Percentiles rank a stretch among this genome's conserved stretches.
These are phyloP conservation scores for Neonectria faginata DNA, from an alignment of 2,329 filamentous ascomycete genomes.

Conservation along the genomic window DNA sequence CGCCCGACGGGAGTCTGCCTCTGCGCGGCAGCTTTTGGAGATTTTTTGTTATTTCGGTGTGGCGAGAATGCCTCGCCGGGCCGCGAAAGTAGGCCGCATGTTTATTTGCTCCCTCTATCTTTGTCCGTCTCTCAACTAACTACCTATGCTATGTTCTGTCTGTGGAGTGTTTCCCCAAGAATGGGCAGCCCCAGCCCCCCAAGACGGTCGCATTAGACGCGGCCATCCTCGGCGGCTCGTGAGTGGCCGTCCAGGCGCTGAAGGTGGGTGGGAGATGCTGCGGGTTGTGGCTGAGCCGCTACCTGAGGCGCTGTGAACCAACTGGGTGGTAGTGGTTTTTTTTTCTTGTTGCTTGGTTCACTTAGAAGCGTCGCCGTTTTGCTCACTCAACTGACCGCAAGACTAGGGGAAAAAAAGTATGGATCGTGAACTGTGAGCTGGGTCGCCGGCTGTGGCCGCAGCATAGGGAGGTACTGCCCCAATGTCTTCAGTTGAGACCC, in stretches of 20 bases:
- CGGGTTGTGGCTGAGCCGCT: constrained; percentile 37
- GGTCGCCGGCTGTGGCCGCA: background rate
- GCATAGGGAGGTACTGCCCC: background rate
- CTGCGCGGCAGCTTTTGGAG: constrained; percentile 13
- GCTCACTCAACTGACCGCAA: too few species aligned
- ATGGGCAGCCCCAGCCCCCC: background rate
- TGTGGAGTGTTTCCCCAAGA: background rate
- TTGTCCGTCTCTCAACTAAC: too few species aligned
- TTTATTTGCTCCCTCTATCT: constrained; percentile 8
- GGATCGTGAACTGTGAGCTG: background rate
- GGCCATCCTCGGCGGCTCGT: constrained; percentile 23
- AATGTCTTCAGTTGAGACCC: background rate
- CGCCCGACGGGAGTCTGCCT: constrained; percentile 18
- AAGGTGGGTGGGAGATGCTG: constrained; percentile 23
- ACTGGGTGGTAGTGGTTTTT: too few species aligned
- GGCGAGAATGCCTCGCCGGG: constrained; percentile 41
- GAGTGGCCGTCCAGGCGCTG: constrained; percentile 41
- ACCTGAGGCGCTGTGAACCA: constrained; percentile 35
- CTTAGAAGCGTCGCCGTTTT: too few species aligned
- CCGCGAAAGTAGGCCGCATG: constrained; percentile 21
- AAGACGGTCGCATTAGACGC: constrained; percentile 4
- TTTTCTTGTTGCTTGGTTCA: too few species aligned
- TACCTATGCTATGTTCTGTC: background rate
- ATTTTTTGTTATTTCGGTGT: background rate
- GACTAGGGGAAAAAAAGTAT: too few species aligned